phyloP scores from a whole-genome alignment of 371 early-diverging fungal species.

The Mortierella sp. region DNA sequence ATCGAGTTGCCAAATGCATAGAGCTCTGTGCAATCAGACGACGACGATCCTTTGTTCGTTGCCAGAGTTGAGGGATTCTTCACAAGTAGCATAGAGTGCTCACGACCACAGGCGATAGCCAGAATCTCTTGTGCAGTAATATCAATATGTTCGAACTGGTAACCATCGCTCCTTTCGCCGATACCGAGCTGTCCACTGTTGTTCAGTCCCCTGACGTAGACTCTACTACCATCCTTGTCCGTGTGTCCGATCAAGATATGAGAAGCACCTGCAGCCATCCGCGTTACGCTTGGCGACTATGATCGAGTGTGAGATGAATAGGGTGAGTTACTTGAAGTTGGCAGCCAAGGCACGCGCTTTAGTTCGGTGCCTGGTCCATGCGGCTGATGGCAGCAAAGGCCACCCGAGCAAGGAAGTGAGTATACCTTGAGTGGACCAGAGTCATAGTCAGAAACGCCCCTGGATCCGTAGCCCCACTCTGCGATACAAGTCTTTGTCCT shows the following conservation, averaged over 20 bases:
- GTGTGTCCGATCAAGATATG: constrained; percentile 41
- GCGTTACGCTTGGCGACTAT: constrained; percentile 30
- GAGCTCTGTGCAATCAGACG: constrained; percentile 23
- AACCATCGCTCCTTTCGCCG: constrained; percentile 16
- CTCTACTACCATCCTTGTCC: constrained; percentile 28
- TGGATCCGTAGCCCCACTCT: constrained; percentile 44
- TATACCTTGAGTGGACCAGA: constrained; percentile 22
- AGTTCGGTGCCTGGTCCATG: neutral
- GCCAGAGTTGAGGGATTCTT: neutral
- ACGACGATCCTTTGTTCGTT: neutral
- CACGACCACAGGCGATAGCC: constrained; percentile 64
- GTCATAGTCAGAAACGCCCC: constrained; percentile 22
- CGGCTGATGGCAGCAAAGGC: too few relatives aligned
- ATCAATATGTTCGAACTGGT: constrained; percentile 28
- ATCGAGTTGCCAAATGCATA: constrained; percentile 55
- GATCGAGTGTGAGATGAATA: neutral
- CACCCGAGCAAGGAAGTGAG: too few relatives aligned
- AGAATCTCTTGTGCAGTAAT: constrained; percentile 35
- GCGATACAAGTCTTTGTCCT: constrained; percentile 23
- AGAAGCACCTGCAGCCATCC: constrained; percentile 49
- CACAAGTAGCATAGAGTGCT: constrained; percentile 65
- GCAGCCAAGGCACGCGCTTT: neutral
- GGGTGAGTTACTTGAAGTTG: neutral
- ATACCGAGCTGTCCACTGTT: constrained; percentile 49
- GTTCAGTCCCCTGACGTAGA: constrained; percentile 49